These are phyloP conservation scores for Plectosphaerella plurivora DNA, from an alignment of 2,329 filamentous ascomycete species.

Conservation along the genomic window DNA sequence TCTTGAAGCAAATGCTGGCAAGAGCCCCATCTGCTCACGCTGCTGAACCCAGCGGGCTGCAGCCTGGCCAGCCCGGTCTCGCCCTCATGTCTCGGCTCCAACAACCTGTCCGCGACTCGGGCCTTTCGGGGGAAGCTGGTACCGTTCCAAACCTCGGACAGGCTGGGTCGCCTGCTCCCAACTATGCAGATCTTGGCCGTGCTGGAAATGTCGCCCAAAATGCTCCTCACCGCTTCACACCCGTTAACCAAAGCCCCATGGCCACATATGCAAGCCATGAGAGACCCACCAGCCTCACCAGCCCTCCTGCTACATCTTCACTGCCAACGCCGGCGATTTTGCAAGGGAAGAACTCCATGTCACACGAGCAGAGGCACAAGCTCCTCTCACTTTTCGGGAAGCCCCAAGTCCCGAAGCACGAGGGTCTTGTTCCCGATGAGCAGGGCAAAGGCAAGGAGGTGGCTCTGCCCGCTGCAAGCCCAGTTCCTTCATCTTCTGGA, in stretches of 20 bases:
- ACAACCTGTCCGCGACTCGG: too few relatives aligned
- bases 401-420: constrained; percentile 19
- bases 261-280: constrained; percentile 1
- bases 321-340: constrained; percentile 19
- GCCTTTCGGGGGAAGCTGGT: too few relatives aligned
- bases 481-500: neutral
- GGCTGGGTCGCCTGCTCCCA: neutral
- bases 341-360: constrained; percentile 28
- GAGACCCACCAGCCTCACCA: constrained; percentile 15
- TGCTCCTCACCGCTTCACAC: constrained; percentile 1
- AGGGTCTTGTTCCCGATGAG: constrained; percentile 8
- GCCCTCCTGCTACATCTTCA: constrained; percentile 20
- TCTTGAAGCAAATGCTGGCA: neutral
- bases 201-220: constrained; percentile 1
- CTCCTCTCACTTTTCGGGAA: constrained; percentile 62
- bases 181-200: constrained; percentile 3
- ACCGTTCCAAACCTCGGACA: too few relatives aligned
- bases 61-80: too few relatives aligned
- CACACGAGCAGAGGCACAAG: constrained; percentile 37
- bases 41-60: too few relatives aligned
- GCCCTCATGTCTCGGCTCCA: too few relatives aligned
- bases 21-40: too few relatives aligned
- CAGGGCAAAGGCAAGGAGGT: constrained; percentile 25
- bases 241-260: neutral
- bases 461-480: constrained; percentile 20